phyloP scores from a whole-genome alignment of 2,329 filamentous ascomycete species.

The Pseudocercospora crystallina region DNA sequence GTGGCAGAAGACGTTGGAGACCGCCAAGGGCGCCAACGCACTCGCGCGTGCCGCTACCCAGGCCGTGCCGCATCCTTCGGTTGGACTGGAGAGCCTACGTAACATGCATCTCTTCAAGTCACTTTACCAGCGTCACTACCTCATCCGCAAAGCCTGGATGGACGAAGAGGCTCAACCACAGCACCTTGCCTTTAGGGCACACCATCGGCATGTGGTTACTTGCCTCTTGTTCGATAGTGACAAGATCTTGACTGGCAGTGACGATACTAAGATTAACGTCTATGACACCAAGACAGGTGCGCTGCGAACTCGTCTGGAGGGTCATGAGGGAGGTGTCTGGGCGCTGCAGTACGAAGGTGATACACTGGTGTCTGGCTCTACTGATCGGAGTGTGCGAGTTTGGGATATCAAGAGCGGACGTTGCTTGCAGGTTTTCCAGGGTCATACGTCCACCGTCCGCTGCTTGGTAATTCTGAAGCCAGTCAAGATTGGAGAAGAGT shows the following conservation, averaged over 20 bases:
- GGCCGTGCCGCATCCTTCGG: constrained; percentile 76
- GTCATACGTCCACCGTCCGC: constrained; percentile 94
- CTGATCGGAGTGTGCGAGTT: constrained; percentile 95
- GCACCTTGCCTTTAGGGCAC: constrained; percentile 94
- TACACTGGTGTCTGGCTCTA: constrained; percentile 90
- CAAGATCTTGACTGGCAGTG: constrained; percentile 96
- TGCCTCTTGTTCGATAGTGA: constrained; percentile 97
- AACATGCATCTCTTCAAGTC: constrained; percentile 94
- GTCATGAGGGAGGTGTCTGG: constrained; percentile 97
- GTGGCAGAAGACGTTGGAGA: constrained; percentile 50
- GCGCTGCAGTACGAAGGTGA: constrained; percentile 95
- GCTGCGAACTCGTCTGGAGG: constrained; percentile 77
- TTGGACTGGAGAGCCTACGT: constrained; percentile 75
- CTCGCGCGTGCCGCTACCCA: constrained; percentile 81
- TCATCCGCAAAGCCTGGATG: constrained; percentile 92
- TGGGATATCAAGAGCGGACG: constrained; percentile 95
- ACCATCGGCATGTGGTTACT: constrained; percentile 93
- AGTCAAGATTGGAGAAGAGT: constrained; percentile 68
- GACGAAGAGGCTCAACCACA: constrained; percentile 75
- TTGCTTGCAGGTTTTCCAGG: constrained; percentile 94
- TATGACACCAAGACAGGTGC: constrained; percentile 96
- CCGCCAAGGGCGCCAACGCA: constrained; percentile 78
- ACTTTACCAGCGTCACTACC: constrained; percentile 86
- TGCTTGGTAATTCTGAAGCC: constrained; percentile 94
- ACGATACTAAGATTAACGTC: constrained; percentile 96